A percentile compares a stretch with the other conserved stretches of the same genome.
Conservation (phyloP, 2,329 filamentous ascomycete genomes). For the Ophiocordyceps polyrhachis-furcata region DNA sequence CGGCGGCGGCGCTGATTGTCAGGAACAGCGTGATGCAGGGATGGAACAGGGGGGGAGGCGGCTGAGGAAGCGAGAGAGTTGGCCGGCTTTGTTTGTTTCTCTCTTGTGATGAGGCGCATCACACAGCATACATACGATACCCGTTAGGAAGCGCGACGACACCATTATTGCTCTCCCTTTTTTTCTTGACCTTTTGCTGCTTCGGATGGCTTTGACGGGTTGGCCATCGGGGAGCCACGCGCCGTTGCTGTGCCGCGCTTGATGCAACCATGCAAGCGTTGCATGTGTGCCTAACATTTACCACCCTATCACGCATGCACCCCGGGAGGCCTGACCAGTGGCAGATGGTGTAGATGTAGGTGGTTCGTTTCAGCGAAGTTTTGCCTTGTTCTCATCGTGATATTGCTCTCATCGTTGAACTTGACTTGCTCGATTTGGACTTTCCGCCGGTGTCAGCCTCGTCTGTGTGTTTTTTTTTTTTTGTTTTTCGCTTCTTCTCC, state of each 20-base stretch:
- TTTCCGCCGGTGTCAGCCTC: no score
- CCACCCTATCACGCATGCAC: not conserved
- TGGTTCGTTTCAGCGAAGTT: no score
- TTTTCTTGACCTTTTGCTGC: not conserved
- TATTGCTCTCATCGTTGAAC: no score
- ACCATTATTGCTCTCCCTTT: not conserved
- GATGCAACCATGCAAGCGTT: not conserved
- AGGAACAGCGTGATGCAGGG: slow-evolving; percentile 60
- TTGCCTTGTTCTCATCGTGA: no score
- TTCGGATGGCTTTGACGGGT: not conserved
- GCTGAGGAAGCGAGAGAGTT: not conserved
- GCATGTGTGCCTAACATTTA: not conserved
- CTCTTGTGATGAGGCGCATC: not conserved
- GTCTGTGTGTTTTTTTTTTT: no score
- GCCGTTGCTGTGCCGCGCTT: not conserved
- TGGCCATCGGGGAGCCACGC: not conserved
- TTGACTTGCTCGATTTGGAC: no score
- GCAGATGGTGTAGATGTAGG: not conserved
- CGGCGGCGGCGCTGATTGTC: slow-evolving; percentile 86
- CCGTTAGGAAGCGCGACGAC: not conserved
- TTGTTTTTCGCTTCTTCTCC: no score
- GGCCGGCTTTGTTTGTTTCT: not conserved
- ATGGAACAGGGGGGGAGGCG: slow-evolving; percentile 23
- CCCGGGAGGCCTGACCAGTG: not conserved
- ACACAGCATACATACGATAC: not conserved